Percentiles rank a stretch among this genome's conserved stretches.
These are phyloP conservation scores for Cubamyces sp. DNA, from an alignment of 768 basidiomycete genomes.

Conservation along the genomic window DNA sequence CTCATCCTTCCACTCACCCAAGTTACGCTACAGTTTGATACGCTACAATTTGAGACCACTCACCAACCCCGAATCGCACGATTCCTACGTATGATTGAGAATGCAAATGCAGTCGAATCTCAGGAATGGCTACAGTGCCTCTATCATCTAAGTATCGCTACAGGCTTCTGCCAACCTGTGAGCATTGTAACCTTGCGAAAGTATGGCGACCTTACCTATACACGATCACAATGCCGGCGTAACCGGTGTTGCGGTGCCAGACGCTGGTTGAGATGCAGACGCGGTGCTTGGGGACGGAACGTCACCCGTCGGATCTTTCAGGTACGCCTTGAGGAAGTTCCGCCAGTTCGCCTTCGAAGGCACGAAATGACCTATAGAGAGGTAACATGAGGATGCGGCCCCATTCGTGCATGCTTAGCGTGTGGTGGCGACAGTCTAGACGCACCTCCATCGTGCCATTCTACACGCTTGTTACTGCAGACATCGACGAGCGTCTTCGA, in stretches of 20 bases:
- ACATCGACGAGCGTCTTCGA: constrained; percentile 57
- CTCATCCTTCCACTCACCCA: too few species aligned
- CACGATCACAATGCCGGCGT: constrained; percentile 12
- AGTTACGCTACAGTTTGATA: too few species aligned
- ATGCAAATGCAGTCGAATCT: too few species aligned
- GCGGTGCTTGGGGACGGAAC: constrained; percentile 48
- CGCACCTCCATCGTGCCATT: constrained; percentile 81
- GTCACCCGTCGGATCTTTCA: constrained; percentile 52
- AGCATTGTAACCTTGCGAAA: too few species aligned
- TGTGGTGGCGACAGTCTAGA: constrained; percentile 7
- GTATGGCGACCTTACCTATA: neutral
- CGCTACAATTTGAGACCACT: too few species aligned
- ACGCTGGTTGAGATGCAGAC: constrained; percentile 42
- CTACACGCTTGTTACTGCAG: constrained; percentile 63
- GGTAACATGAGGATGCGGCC: neutral
- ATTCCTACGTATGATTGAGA: too few species aligned
- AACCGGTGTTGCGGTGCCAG: constrained; percentile 53
- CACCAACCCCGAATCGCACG: too few species aligned
- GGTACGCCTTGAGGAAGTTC: constrained; percentile 70
- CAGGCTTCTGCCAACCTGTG: too few species aligned
- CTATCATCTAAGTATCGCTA: too few species aligned
- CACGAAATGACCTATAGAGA: constrained; percentile 72
- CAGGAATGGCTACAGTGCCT: too few species aligned
- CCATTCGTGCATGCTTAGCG: too few species aligned
- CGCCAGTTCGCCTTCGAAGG: constrained; percentile 80